Evolutionary conservation across 2,329 filamentous ascomycete genomes (phyloP).

Genomic region (Penicillium freii): DNA sequence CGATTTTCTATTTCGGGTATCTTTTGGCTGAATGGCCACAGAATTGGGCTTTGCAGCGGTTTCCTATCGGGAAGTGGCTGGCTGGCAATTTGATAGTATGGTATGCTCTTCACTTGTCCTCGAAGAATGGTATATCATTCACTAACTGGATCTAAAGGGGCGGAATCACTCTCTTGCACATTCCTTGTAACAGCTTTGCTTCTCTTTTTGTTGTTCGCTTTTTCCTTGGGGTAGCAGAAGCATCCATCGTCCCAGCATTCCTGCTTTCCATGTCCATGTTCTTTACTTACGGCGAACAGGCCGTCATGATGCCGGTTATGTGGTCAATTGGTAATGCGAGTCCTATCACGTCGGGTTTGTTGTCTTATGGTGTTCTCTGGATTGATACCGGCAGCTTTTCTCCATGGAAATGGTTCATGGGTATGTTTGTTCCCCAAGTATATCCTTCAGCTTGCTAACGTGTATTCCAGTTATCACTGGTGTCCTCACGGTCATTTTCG

Average conservation of each 20-base stretch:
- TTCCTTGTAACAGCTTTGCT: conserved; percentile 48
- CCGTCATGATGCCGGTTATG: conserved; percentile 37
- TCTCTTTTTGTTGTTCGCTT: conserved; percentile 52
- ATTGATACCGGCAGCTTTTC: conserved; percentile 38
- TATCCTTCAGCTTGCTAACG: neutral
- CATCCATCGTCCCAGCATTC: conserved; percentile 53
- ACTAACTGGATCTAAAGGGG: conserved; percentile 29
- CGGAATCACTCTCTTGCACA: conserved; percentile 33
- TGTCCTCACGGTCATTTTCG: conserved; percentile 21
- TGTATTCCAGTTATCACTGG: conserved; percentile 11
- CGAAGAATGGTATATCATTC: neutral
- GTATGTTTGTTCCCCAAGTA: conserved; percentile 14
- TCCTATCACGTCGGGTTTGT: conserved; percentile 41
- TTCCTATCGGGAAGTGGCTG: conserved; percentile 42
- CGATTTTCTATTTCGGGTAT: conserved; percentile 47
- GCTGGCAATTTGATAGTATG: conserved; percentile 31
- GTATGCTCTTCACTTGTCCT: neutral
- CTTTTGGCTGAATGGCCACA: conserved; percentile 42
- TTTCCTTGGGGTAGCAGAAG: conserved; percentile 54
- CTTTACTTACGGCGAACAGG: conserved; percentile 39
- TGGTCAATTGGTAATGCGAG: conserved; percentile 43
- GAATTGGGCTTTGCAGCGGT: conserved; percentile 44
- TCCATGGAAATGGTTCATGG: conserved; percentile 44
- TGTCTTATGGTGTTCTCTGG: conserved; percentile 46
- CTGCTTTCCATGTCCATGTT: conserved; percentile 42